Evolutionary conservation across 139 green algal species (phyloP), one percentile per base, ranked within the genome.

Genomic region (Trebouxia sp.): DNA sequence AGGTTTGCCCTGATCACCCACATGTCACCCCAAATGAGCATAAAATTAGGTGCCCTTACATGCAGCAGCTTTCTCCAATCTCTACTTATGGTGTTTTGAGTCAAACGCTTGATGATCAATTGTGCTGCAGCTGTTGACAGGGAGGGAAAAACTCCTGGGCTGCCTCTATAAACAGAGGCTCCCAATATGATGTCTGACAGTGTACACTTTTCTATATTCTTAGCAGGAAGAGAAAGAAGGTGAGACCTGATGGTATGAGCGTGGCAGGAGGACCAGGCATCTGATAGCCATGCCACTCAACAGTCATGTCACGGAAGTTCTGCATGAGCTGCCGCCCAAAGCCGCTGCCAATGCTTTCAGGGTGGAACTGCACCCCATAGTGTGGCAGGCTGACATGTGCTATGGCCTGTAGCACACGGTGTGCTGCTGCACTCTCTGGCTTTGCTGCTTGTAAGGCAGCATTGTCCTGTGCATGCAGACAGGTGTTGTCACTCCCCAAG

Each of bases 301-400:
- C 28, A 26, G 92, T 89, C 26, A 98, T 56, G 65, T 90, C 80
- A 6, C 75, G 53, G 82, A 99, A 99, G 88, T 99, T 99, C 15
- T 47, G 50, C 41, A 98, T 76, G 35, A 99, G 83, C 17, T 76
- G 76, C 37, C 87, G 50, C 6, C 96, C 96, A 80, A 91, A 94
- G 7, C 43, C 37, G 0, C 94, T 98, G 45, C 83, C 93, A 5
- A 99, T 80, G 53, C 88, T 96, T 85, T 99, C 96, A 1, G 96
- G 96, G 79, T 99, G 96, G 83, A 98, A 99, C 89, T 99, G 96
- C 82, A 98, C 93, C 0, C 96, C 96, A 65, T 89, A 96, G 80
- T 96, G 91, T 22, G 95, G 95, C 58, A 88, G 84, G 5, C 20
- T 50, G 58, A 41, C 82, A 83, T 98, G 94, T 6, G 82, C 84